phyloP scores from a whole-genome alignment of 176 grass and related monocot genomes.

The Pontederia paniculata region DNA sequence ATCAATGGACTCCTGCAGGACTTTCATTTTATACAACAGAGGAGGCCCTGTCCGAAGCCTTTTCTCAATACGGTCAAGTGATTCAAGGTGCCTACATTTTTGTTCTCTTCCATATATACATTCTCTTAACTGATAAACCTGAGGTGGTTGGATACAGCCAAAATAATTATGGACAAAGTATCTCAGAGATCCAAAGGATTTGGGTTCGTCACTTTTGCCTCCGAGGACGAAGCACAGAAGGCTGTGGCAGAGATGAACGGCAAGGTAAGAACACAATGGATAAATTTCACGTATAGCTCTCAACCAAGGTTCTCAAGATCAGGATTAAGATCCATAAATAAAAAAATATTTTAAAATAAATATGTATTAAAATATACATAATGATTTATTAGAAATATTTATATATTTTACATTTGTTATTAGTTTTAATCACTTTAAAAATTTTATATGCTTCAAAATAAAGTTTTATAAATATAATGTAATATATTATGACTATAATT shows the following conservation, averaged over 20 bases:
- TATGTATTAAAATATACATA: too few relatives aligned
- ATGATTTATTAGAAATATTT: too few relatives aligned
- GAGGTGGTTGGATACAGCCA: conserved; percentile 36
- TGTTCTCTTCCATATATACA: background rate
- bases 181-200: conserved; percentile 60
- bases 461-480: too few relatives aligned
- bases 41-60: conserved; percentile 28
- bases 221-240: conserved; percentile 34
- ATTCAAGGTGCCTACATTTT: conserved; percentile 37
- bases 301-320: background rate
- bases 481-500: too few relatives aligned
- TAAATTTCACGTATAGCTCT: background rate
- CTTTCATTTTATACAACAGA: conserved; percentile 35
- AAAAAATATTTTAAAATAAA: too few relatives aligned
- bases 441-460: too few relatives aligned
- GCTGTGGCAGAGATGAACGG: conserved; percentile 62
- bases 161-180: conserved; percentile 28
- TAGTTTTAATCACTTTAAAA: too few relatives aligned
- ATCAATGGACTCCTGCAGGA: conserved; percentile 12
- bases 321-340: too few relatives aligned
- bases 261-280: conserved; percentile 40
- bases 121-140: background rate
- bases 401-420: too few relatives aligned
- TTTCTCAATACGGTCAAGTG: conserved; percentile 60
- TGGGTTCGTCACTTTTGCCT: conserved; percentile 80